phyloP scores from a whole-genome alignment of 202 grass and related monocot genomes.

The Zoysia matrella region DNA sequence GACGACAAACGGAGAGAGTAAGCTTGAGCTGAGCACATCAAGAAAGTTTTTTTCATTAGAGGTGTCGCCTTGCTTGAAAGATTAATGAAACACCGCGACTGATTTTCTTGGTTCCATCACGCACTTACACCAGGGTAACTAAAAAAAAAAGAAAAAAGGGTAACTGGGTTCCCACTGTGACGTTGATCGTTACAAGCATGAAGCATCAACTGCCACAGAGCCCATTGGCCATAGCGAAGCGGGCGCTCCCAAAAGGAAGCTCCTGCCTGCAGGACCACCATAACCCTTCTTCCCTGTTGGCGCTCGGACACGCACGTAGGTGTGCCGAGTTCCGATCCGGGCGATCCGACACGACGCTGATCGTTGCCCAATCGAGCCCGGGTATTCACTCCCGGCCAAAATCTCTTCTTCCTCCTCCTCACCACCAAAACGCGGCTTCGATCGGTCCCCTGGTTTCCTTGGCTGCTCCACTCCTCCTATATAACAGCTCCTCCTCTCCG shows the following conservation, averaged over 20 bases:
- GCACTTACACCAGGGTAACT: too few relatives aligned
- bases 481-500: not conserved
- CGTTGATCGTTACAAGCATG: not conserved
- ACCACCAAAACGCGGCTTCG: slow-evolving; percentile 8
- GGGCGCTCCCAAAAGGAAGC: not conserved
- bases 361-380: slow-evolving; percentile 11
- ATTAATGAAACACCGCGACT: too few relatives aligned
- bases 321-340: not conserved
- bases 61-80: too few relatives aligned
- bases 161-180: not conserved
- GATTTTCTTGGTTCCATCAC: not conserved
- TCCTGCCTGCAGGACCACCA: not conserved
- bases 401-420: not conserved
- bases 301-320: too few relatives aligned
- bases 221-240: not conserved
- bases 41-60: too few relatives aligned
- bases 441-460: not conserved
- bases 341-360: not conserved
- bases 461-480: not conserved
- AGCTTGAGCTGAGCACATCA: too few relatives aligned
- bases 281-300: not conserved
- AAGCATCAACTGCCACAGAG: not conserved
- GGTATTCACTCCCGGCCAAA: not conserved
- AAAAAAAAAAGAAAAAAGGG: too few relatives aligned
- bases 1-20: too few relatives aligned